Conservation (phyloP, 768 basidiomycete species). For the Psilocybe subaeruginosa region DNA sequence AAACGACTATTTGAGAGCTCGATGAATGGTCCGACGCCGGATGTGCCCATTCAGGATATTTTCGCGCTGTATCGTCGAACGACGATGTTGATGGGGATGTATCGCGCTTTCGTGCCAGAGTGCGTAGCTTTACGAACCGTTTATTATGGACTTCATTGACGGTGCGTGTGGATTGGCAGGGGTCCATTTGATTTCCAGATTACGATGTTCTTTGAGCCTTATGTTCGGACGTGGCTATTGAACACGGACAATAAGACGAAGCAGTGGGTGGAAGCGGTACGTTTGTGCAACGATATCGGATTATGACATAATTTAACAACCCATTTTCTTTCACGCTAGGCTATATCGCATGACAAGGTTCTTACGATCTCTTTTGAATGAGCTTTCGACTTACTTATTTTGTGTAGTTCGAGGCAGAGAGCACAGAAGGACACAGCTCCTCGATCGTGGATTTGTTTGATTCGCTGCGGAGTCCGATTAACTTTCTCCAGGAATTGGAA, state of each 20-base stretch:
- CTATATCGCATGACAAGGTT: slow-evolving; percentile 84
- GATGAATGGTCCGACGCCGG: slow-evolving; percentile 85
- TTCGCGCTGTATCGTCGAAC: slow-evolving; percentile 85
- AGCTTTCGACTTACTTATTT: background rate
- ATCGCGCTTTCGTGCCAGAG: slow-evolving; percentile 78
- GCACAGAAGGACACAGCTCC: slow-evolving; percentile 86
- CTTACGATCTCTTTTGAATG: slow-evolving; percentile 9
- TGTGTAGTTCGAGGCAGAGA: slow-evolving; percentile 76
- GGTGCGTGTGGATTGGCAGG: slow-evolving; percentile 32
- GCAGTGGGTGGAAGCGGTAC: slow-evolving; percentile 91
- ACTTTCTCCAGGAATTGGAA: slow-evolving; percentile 84
- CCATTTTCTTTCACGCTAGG: slow-evolving; percentile 41
- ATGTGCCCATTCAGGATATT: slow-evolving; percentile 88
- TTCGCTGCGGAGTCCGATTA: slow-evolving; percentile 87
- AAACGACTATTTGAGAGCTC: slow-evolving; percentile 81
- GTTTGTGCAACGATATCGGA: slow-evolving; percentile 38
- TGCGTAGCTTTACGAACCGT: slow-evolving; percentile 39
- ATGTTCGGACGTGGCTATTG: slow-evolving; percentile 87
- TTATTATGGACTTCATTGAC: slow-evolving; percentile 2
- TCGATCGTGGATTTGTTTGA: slow-evolving; percentile 97
- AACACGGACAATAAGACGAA: slow-evolving; percentile 88
- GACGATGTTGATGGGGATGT: slow-evolving; percentile 78
- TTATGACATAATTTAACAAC: background rate
- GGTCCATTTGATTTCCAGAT: slow-evolving; percentile 68
- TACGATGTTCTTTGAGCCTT: slow-evolving; percentile 81